phyloP scores from a whole-genome alignment of 108 stramenopile species.

The Stephanodiscus minutulus region DNA sequence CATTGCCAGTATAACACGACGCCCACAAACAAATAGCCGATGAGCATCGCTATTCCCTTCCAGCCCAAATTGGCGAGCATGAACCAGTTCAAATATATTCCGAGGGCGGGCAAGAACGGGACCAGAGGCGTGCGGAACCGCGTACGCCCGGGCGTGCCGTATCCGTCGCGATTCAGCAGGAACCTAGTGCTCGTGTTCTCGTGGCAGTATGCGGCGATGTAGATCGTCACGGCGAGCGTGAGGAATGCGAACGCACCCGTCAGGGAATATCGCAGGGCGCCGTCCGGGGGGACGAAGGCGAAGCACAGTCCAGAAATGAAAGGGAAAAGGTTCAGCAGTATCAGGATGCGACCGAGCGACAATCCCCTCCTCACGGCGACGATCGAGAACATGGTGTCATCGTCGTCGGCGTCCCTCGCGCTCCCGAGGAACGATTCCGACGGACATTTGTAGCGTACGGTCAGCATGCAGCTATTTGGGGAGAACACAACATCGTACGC shows the following conservation, averaged over 20 bases:
- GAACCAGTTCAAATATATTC: slow-evolving; percentile 89
- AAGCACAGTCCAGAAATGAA: slow-evolving; percentile 31
- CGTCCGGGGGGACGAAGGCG: slow-evolving; percentile 9
- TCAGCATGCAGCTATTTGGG: slow-evolving; percentile 20
- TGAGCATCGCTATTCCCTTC: slow-evolving; percentile 59
- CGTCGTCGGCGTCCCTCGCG: slow-evolving; percentile 9
- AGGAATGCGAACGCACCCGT: slow-evolving; percentile 21
- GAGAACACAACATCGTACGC: background rate
- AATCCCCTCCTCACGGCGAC: slow-evolving; percentile 15
- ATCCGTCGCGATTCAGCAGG: slow-evolving; percentile 26
- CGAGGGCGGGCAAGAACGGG: slow-evolving; percentile 70
- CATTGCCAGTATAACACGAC: slow-evolving; percentile 44
- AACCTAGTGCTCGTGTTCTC: slow-evolving; percentile 12
- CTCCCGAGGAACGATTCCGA: slow-evolving; percentile 29
- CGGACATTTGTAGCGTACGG: slow-evolving; percentile 36
- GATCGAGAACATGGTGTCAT: slow-evolving; percentile 26
- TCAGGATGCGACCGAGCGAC: slow-evolving; percentile 33
- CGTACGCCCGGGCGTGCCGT: slow-evolving; percentile 20
- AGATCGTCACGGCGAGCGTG: slow-evolving; percentile 20
- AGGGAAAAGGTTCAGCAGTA: slow-evolving; percentile 33
- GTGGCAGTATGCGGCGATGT: slow-evolving; percentile 28
- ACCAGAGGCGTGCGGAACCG: slow-evolving; percentile 75
- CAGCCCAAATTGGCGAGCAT: slow-evolving; percentile 75
- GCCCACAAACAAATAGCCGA: slow-evolving; percentile 58
- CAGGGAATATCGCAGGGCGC: slow-evolving; percentile 15